phyloP scores from a whole-genome alignment of 2,329 filamentous ascomycete species.

The Diaporthe ampelina region DNA sequence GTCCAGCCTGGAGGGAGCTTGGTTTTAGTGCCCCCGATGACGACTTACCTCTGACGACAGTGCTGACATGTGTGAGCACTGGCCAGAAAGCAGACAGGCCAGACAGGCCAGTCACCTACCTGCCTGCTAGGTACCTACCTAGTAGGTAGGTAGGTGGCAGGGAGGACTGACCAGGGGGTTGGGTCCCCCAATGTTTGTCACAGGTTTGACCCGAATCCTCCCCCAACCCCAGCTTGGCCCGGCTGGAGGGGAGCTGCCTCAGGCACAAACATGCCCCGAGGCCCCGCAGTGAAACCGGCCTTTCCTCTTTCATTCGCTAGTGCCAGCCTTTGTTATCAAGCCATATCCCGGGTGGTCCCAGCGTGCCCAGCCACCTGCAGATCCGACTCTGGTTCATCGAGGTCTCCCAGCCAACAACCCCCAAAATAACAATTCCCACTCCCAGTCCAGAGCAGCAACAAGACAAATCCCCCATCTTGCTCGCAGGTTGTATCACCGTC shows the following conservation, averaged over 20 bases:
- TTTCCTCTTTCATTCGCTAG: constrained; percentile 34
- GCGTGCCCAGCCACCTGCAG: constrained; percentile 31
- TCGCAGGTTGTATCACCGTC: constrained; percentile 30
- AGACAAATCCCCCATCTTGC: constrained; percentile 23
- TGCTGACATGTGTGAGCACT: constrained; percentile 31
- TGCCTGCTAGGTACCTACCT: no score
- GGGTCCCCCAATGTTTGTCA: background rate
- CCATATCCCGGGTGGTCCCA: constrained; percentile 25
- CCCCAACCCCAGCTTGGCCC: no score
- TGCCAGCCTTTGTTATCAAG: constrained; percentile 31
- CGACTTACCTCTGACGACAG: constrained; percentile 28
- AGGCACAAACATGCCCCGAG: constrained; percentile 33
- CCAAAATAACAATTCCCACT: constrained; percentile 35
- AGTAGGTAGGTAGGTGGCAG: background rate
- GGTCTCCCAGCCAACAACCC: constrained; percentile 34
- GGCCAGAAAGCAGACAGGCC: background rate
- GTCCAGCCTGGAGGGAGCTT: constrained; percentile 25
- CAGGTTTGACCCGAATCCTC: no score
- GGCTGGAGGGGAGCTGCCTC: background rate
- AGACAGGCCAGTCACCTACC: background rate
- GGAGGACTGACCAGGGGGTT: background rate
- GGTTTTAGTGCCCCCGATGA: constrained; percentile 30
- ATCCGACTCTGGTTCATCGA: constrained; percentile 32
- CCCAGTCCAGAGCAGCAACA: constrained; percentile 31
- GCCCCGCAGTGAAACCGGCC: constrained; percentile 31